A percentile compares a stretch with the other conserved stretches of the same genome.
phyloP scores from a whole-genome alignment of 2,329 filamentous ascomycete species.

The Colletotrichum sp. region DNA sequence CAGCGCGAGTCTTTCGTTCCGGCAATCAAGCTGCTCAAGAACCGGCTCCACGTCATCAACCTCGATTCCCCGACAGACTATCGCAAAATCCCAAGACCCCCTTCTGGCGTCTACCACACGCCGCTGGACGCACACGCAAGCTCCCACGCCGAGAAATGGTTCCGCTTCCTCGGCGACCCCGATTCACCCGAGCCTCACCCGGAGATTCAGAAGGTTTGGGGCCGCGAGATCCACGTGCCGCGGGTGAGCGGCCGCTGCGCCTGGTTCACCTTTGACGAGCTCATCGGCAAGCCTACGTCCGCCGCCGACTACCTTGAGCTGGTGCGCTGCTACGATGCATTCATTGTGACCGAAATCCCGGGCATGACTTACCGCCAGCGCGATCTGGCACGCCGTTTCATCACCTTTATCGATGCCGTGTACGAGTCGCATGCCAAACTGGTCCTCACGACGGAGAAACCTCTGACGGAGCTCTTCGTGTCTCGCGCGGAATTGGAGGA shows the following conservation, averaged over 20 bases:
- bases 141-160: conserved; percentile 92
- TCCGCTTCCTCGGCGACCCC: conserved; percentile 88
- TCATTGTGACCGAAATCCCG: conserved; percentile 89
- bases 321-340: conserved; percentile 87
- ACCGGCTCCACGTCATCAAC: conserved; percentile 85
- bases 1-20: conserved; percentile 95
- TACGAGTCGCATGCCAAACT: conserved; percentile 95
- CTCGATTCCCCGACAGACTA: conserved; percentile 96
- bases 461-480: conserved; percentile 85
- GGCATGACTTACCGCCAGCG: conserved; percentile 88
- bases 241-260: conserved; percentile 86
- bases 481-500: conserved; percentile 72
- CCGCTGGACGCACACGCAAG: conserved; percentile 79
- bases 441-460: conserved; percentile 88
- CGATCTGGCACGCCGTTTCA: conserved; percentile 90
- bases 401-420: conserved; percentile 96
- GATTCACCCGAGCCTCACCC: conserved; percentile 76
- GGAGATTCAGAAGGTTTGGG: conserved; percentile 88
- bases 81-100: conserved; percentile 91
- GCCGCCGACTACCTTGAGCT: conserved; percentile 96
- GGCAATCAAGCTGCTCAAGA: conserved; percentile 90
- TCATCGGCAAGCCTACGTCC: conserved; percentile 87
- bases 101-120: conserved; percentile 92
- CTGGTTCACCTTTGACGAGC: conserved; percentile 90
- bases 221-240: conserved; percentile 86